Evolutionary conservation across 2,329 filamentous ascomycete species (phyloP).

Genomic region (Calonectria montana): DNA sequence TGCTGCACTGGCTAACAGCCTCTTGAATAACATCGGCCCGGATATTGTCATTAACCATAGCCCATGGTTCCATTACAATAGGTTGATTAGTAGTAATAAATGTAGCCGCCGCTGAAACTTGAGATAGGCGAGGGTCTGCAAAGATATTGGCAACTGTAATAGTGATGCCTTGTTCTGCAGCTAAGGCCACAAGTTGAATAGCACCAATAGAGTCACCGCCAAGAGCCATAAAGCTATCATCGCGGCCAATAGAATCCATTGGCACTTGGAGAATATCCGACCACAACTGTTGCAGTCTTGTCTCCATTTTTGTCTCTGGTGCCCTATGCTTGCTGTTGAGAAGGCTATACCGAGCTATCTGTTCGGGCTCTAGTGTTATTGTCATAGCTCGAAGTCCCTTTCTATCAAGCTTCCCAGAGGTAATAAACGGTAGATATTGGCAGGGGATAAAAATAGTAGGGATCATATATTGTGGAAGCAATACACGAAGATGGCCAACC

Average conservation of each 20-base stretch:
- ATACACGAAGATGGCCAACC: background rate
- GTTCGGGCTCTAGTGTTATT: constrained; percentile 13
- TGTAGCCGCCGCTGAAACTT: constrained; percentile 15
- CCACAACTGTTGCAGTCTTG: constrained; percentile 48
- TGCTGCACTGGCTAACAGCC: background rate
- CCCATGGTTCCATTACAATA: background rate
- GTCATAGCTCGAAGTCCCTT: background rate
- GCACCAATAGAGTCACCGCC: constrained; percentile 18
- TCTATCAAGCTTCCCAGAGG: background rate
- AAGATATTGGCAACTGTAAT: constrained; percentile 10
- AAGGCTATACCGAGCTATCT: constrained; percentile 21
- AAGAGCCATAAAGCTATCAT: constrained; percentile 4
- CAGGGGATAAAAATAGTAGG: background rate
- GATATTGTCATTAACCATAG: background rate
- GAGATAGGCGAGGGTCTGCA: background rate
- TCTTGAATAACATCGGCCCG: background rate
- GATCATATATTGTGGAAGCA: background rate
- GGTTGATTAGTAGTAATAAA: constrained; percentile 19
- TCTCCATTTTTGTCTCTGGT: constrained; percentile 1
- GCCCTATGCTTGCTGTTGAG: background rate
- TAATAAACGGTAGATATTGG: background rate
- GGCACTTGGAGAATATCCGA: constrained; percentile 35
- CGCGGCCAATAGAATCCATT: constrained; percentile 39
- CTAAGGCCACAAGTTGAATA: constrained; percentile 37
- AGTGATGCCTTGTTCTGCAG: background rate